Evolutionary conservation across 345 rosid species (phyloP).

Genomic region (Balakata baccata): DNA sequence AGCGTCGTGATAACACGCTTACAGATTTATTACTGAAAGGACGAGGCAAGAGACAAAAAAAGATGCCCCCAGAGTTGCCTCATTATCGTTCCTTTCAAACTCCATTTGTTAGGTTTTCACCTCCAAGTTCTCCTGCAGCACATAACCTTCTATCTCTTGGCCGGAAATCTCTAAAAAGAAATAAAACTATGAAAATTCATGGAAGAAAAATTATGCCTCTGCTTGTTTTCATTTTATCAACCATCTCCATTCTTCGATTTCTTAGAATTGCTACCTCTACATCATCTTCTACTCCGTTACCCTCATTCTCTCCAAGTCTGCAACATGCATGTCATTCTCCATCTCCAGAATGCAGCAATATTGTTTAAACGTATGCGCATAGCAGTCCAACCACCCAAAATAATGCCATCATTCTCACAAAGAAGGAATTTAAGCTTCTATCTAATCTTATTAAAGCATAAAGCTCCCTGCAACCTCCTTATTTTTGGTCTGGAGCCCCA

Average conservation of each 20-base stretch:
- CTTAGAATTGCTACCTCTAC: slow-evolving; percentile 48
- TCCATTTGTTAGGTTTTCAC: slow-evolving; percentile 43
- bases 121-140: slow-evolving; percentile 41
- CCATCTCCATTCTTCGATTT: slow-evolving; percentile 61
- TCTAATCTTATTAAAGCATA: slow-evolving; percentile 39
- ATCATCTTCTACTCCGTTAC: slow-evolving; percentile 33
- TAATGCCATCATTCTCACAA: slow-evolving; percentile 34
- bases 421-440: slow-evolving; percentile 64
- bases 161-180: slow-evolving; percentile 32
- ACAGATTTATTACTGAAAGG: slow-evolving; percentile 19
- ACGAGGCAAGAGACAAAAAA: slow-evolving; percentile 16
- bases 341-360: slow-evolving; percentile 26
- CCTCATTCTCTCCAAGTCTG: slow-evolving; percentile 30
- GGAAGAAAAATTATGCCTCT: slow-evolving; percentile 59
- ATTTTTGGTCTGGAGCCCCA: slow-evolving; percentile 59
- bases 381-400: slow-evolving; percentile 6
- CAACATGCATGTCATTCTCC: slow-evolving; percentile 26
- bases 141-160: slow-evolving; percentile 8
- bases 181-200: slow-evolving; percentile 46
- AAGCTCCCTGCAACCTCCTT: slow-evolving; percentile 80
- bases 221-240: slow-evolving; percentile 55
- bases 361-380: slow-evolving; percentile 18
- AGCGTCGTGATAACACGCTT: slow-evolving; percentile 22
- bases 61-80: slow-evolving; percentile 70
- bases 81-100: slow-evolving; percentile 36